Evolutionary conservation across 306 rosid genomes (phyloP), one percentile per base, ranked within the genome.

Genomic region (Sesbania bispinosa): DNA sequence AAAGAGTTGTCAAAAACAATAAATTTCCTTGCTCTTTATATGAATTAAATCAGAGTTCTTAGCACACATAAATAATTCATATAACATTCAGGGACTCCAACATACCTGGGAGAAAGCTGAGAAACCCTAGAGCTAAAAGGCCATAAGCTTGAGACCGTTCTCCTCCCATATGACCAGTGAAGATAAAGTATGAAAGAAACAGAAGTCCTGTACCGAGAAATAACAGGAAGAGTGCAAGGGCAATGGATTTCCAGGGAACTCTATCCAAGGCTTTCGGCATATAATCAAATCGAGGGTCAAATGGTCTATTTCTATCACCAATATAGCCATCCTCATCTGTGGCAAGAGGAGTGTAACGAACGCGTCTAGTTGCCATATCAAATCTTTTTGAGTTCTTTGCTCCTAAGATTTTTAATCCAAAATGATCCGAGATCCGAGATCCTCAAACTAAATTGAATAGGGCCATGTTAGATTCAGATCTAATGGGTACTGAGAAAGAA

Each of bases 231-330:
- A 91, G 81, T 41, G 99, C 99, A 62, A 91, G 96, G 45, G 59
- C 83, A 57, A 95, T 88, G 83, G 97, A 95, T 79, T 91, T 95
- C 97, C 97, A 91, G 7, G 99, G 99, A 79, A 95, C 81, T 81
- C 50, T 95, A 36, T 95, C 96, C 42, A 91, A 79, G 5, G 92
- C 51, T 79, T 74, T 91, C 0, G 99, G 97, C 3, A 81, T 75
- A 80, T 89, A 91, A 83, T 88, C 94, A 85, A 95, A 95, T 71
- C 99, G 91, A 80, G 89, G 93, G 60, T 95, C 99, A 76, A 41
- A 60, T 20, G 75, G 84, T 47, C 80, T 82, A 62, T 16, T 67
- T 20, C 59, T 71, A 42, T 62, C 76, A 81, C 80, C 82, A 59
- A 39, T 23, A 62, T 69, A 69, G 65, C 71, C 69, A 80, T 85